phyloP scores from a whole-genome alignment of 371 early-diverging fungal genomes.

The Mortierella sp. region DNA sequence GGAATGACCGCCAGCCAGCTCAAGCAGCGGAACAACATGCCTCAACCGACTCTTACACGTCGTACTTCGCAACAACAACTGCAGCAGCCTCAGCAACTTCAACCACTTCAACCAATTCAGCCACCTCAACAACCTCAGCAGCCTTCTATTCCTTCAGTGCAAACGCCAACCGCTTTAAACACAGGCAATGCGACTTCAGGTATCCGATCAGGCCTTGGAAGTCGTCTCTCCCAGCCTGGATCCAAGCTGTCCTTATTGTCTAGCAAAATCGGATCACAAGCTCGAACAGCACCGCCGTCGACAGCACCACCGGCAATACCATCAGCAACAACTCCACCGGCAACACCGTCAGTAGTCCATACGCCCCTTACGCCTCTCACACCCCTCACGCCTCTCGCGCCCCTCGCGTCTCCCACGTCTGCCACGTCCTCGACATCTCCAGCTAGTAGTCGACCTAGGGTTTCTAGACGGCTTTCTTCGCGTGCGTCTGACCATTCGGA shows the following conservation, averaged over 20 bases:
- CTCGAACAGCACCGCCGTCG: too few relatives aligned
- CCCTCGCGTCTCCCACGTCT: constrained; percentile 34
- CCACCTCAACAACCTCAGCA: too few relatives aligned
- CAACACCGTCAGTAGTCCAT: constrained; percentile 23
- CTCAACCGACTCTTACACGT: too few relatives aligned
- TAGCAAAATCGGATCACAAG: too few relatives aligned
- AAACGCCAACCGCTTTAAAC: constrained; percentile 32
- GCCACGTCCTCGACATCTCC: constrained; percentile 38
- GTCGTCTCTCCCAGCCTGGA: constrained; percentile 25
- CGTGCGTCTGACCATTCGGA: constrained; percentile 41
- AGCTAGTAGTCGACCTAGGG: constrained; percentile 23
- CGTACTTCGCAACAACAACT: too few relatives aligned
- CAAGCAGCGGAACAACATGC: constrained; percentile 56
- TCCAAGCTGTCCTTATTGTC: too few relatives aligned
- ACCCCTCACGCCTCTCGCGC: too few relatives aligned
- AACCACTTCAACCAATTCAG: too few relatives aligned
- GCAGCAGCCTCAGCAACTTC: too few relatives aligned
- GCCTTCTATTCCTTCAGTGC: too few relatives aligned
- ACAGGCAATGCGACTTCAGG: constrained; percentile 17
- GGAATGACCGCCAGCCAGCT: constrained; percentile 70
- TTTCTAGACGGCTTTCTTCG: constrained; percentile 45
- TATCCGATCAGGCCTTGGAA: constrained; percentile 24
- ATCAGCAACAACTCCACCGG: constrained; percentile 13
- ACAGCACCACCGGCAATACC: too few relatives aligned
- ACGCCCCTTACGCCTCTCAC: constrained; percentile 40